Conservation (phyloP, 2,329 filamentous ascomycete species). For the Cytospora paraplurivora region DNA sequence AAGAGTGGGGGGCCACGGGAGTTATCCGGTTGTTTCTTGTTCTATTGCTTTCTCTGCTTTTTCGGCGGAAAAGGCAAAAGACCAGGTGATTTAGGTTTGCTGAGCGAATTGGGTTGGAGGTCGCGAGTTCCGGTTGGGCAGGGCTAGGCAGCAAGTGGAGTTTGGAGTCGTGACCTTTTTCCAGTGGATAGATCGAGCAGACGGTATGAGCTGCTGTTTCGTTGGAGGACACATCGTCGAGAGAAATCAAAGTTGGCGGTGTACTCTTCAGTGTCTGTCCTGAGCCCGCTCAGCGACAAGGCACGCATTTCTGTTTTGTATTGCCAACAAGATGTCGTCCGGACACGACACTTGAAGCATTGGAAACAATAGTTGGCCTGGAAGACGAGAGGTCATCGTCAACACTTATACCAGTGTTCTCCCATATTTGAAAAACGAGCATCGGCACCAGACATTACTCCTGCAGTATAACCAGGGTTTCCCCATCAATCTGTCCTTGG, state of each 20-base stretch:
- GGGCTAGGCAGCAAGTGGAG: constrained; percentile 27
- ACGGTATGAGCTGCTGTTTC: constrained; percentile 7
- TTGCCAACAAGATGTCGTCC: background rate
- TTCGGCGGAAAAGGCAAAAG: constrained; percentile 9
- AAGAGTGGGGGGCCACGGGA: constrained; percentile 6
- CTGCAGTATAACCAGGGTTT: background rate
- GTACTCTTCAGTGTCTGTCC: background rate
- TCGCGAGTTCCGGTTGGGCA: constrained; percentile 25
- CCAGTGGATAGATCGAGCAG: constrained; percentile 7
- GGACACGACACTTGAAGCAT: background rate
- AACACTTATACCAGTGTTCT: background rate
- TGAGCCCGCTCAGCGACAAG: background rate
- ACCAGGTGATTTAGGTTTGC: constrained; percentile 26
- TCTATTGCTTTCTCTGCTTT: background rate
- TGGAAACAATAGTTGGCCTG: background rate
- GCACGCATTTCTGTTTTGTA: background rate
- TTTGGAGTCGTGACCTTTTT: constrained; percentile 24
- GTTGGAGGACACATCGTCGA: constrained; percentile 6
- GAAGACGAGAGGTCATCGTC: background rate
- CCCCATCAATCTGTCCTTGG: background rate
- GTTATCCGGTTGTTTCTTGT: constrained; percentile 1
- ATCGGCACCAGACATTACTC: background rate
- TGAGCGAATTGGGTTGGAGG: constrained; percentile 22
- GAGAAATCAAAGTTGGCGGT: background rate
- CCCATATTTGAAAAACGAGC: background rate